Conservation (phyloP, 2,329 filamentous ascomycete species). For the Xylariaceae sp. region DNA sequence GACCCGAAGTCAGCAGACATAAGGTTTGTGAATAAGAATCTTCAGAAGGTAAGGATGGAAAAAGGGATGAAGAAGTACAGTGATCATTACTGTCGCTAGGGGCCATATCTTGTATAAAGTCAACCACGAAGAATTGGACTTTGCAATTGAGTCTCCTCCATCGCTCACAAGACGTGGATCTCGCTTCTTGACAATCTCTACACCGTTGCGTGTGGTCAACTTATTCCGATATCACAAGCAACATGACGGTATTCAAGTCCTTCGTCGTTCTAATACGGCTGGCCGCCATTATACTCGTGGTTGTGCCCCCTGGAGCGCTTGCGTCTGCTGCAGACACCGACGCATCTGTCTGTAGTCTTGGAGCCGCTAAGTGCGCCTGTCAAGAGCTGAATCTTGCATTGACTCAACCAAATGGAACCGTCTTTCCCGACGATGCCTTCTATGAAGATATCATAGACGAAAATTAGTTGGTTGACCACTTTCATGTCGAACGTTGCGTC, state of each 20-base stretch:
- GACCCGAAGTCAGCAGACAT: too few relatives aligned
- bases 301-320: neutral
- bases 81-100: too few relatives aligned
- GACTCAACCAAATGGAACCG: conserved; percentile 8
- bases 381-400: conserved; percentile 9
- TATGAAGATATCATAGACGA: conserved; percentile 17
- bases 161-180: too few relatives aligned
- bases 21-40: too few relatives aligned
- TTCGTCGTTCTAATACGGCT: conserved; percentile 6
- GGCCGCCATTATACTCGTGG: neutral
- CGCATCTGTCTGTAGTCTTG: neutral
- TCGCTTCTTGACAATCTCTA: too few relatives aligned
- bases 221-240: too few relatives aligned
- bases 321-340: neutral
- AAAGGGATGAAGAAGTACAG: too few relatives aligned
- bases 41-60: too few relatives aligned
- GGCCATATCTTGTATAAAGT: too few relatives aligned
- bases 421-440: conserved; percentile 12
- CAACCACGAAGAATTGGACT: too few relatives aligned
- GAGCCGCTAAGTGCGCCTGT: conserved; percentile 13
- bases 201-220: too few relatives aligned
- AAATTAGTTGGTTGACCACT: conserved; percentile 15
- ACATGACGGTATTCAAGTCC: conserved; percentile 9
- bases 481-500: neutral
- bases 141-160: too few relatives aligned